Evolutionary conservation across 768 basidiomycete genomes (phyloP).

Genomic region (Harrya chromipes): DNA sequence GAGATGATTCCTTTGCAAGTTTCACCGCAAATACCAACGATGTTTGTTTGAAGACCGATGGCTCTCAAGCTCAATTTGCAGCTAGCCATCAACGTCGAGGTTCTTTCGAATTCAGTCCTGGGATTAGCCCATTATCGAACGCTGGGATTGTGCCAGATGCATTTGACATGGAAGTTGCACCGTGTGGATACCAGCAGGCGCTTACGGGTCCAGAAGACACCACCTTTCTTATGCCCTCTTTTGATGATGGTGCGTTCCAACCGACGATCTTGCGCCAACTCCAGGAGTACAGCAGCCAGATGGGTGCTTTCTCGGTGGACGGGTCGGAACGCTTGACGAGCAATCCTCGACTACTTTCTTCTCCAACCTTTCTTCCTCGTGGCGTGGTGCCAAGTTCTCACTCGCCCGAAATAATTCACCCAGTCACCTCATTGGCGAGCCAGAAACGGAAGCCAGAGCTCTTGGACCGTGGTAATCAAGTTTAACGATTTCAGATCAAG

Average conservation of each 20-base stretch:
- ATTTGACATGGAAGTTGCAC: background rate
- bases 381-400: background rate
- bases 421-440: background rate
- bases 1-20: slow-evolving; percentile 20
- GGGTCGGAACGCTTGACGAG: slow-evolving; percentile 1
- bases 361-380: background rate
- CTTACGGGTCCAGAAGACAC: slow-evolving; percentile 6
- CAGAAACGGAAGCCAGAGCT: slow-evolving; percentile 12
- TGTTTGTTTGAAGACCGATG: slow-evolving; percentile 18
- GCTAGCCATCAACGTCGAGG: background rate
- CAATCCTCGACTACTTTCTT: background rate
- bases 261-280: slow-evolving; percentile 13
- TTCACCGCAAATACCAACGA: slow-evolving; percentile 7
- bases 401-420: background rate
- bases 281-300: slow-evolving; percentile 15
- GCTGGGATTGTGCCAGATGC: background rate
- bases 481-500: background rate
- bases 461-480: slow-evolving; percentile 2
- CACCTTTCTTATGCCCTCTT: slow-evolving; percentile 6
- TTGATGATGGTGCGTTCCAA: slow-evolving; percentile 1
- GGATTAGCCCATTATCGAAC: slow-evolving; percentile 17
- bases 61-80: slow-evolving; percentile 1
- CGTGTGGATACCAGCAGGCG: background rate
- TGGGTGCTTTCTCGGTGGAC: background rate
- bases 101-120: slow-evolving; percentile 15